These are phyloP conservation scores for Aquilaria sinensis DNA, from an alignment of 345 rosid species.

Conservation along the genomic window DNA sequence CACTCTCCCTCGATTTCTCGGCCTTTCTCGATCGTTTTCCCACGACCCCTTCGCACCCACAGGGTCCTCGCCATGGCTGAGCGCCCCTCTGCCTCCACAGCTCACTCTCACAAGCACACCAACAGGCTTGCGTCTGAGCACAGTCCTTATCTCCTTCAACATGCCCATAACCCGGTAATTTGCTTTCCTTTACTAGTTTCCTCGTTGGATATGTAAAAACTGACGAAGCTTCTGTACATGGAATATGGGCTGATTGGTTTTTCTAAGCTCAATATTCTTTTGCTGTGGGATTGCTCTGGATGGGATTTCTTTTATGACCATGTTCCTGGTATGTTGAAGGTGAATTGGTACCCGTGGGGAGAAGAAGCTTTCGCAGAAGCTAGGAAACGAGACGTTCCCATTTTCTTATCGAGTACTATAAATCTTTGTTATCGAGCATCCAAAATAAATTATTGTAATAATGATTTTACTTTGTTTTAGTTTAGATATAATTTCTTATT, in stretches of 20 bases:
- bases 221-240: no score
- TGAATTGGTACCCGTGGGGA: conserved; percentile 94
- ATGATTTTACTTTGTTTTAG: no score
- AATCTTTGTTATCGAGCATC: no score
- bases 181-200: background rate
- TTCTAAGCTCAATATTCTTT: no score
- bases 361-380: conserved; percentile 92
- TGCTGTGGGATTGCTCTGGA: no score
- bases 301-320: no score
- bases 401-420: conserved; percentile 74
- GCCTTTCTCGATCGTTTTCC: conserved; percentile 21
- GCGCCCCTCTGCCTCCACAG: conserved; percentile 20
- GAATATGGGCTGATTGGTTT: no score
- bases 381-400: conserved; percentile 69
- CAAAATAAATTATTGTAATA: no score
- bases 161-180: conserved; percentile 80
- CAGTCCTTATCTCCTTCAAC: conserved; percentile 90
- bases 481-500: no score
- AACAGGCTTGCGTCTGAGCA: conserved; percentile 82
- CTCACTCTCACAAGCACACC: conserved; percentile 35
- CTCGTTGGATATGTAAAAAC: background rate
- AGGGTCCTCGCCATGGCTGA: conserved; percentile 44
- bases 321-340: conserved; percentile 30
- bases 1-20: conserved; percentile 13
- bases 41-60: conserved; percentile 25